Conservation (phyloP, 169 alveolate species). For the Plasmodium billcollinsi region DNA sequence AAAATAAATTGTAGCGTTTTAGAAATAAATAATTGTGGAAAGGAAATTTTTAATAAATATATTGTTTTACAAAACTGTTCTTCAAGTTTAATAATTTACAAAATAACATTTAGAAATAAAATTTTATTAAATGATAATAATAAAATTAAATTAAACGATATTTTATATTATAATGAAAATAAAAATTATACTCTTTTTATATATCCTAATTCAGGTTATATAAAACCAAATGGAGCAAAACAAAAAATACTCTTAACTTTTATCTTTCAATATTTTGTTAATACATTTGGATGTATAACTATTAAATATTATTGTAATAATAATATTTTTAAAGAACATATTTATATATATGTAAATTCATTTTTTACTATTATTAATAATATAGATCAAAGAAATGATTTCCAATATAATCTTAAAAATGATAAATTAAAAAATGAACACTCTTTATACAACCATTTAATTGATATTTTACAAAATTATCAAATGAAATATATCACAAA, state of each 20-base stretch:
- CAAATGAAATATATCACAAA: too few species aligned
- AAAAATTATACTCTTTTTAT: constrained; percentile 28
- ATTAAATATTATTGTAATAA: constrained; percentile 21
- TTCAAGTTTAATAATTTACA: constrained; percentile 12
- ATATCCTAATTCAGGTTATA: constrained; percentile 45
- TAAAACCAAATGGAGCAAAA: constrained; percentile 29
- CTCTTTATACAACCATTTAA: too few species aligned
- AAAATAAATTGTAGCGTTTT: neutral
- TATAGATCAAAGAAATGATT: too few species aligned
- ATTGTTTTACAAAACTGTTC: constrained; percentile 13
- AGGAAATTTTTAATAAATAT: constrained; percentile 9
- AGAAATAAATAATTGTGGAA: constrained; percentile 12
- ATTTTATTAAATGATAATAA: constrained; percentile 14
- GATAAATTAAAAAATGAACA: too few species aligned
- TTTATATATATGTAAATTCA: constrained; percentile 22
- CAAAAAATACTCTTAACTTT: constrained; percentile 22
- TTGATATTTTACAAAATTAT: too few species aligned
- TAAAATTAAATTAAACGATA: constrained; percentile 25
- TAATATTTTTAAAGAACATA: constrained; percentile 2
- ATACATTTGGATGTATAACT: constrained; percentile 41
- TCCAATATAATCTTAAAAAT: too few species aligned
- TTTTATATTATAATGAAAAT: constrained; percentile 21
- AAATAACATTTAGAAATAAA: constrained; percentile 18
- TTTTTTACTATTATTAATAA: neutral
- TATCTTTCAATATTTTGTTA: constrained; percentile 22